Evolutionary conservation across 352 stramenopile genomes (phyloP), one percentile per base, ranked within the genome.

Genomic region (Pythium phragmiticola): DNA sequence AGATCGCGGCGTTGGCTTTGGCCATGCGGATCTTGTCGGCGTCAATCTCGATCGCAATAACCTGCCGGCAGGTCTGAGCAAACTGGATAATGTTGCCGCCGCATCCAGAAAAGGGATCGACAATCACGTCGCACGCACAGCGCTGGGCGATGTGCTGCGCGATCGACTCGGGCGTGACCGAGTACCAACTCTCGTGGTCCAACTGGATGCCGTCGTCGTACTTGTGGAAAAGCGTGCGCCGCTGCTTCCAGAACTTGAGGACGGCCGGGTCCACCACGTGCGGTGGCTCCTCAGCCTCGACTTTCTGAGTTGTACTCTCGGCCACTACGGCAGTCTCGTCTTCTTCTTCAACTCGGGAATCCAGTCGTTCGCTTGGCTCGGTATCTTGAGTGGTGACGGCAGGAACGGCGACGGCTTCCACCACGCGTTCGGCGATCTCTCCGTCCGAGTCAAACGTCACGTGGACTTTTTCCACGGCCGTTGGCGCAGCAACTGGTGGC

Each of bases 141-240:
- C 92, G 88, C 66, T 74, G 65, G 1, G 92, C 92, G 56, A 97
- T 92, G 57, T 97, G 75, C 54, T 88, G 72, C 16, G 92, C 89
- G 50, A 98, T 95, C 8, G 73, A 73, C 76, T 98, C 86, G 26
- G 94, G 94, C 0, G 92, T 98, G 5, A 98, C 86, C 56, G 85
- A 97, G 75, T 95, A 98, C 91, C 92, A 97, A 42, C 89, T 94
- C 74, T 98, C 92, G 19, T 90, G 75, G 65, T 98, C 94, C n/a
- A 97, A 75, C 21, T 85, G 76, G 21, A 98, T 95, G 12, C 92
- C 92, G 48, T 96, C 74, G 57, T 98, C 90, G 65, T 94, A 98
- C 58, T 84, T 78, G 51, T 90, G 90, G 60, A 98, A 98, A 28
- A 97, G 78, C 42, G 73, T 63, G 43, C 90, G 87, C 6, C 94